Evolutionary conservation across 495 filamentous ascomycete genomes (phyloP), one percentile per base, ranked within the genome.

Genomic region (Penicillium coffeae): DNA sequence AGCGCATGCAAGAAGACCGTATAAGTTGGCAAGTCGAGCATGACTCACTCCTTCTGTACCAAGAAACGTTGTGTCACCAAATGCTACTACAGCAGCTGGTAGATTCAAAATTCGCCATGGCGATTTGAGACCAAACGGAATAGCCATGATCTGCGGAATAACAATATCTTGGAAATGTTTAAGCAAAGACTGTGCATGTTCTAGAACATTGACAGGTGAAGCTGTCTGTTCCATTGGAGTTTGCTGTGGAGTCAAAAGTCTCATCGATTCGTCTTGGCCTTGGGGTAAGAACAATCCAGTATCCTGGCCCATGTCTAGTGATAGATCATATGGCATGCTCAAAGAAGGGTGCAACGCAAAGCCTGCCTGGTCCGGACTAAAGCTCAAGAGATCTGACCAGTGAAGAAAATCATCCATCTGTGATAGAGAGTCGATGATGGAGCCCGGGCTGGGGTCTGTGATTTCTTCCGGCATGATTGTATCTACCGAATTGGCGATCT

Each of bases 61-160:
- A 15, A 66, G 54, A 15, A 63, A 63, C 0, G 66, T 69, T 3
- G 63, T 40, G 14, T 69, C 63, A 8, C 62, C 53, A 44, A 58
- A 65, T 13, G 66, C 60, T 0, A 63, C 55, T 2, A 69, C 56
- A 1, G 66, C 66, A 1, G 58, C 58, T 8, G 66, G 58, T 6
- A 69, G 47, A 32, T 66, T 66, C 20, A 65, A 20, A 8, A 66
- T 63, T 34, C 62, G 60, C 63, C 66, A 69, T 0, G 66, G 63
- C 0, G 63, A 62, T 38, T 69, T 69, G 21, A 65, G 48, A 0
- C 58, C 57, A 12, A 60, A 56, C 0, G 66, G 61, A 25, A 69
- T 56, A 12, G 62, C 62, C 58, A 65, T 63, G 22, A 69, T 65
- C 3, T 60, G 56, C 3, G 63, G 54, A 21, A 66, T 63, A 0